These are phyloP conservation scores for Scedosporium minutisporum DNA, from an alignment of 2,329 filamentous ascomycete genomes.

Conservation along the genomic window DNA sequence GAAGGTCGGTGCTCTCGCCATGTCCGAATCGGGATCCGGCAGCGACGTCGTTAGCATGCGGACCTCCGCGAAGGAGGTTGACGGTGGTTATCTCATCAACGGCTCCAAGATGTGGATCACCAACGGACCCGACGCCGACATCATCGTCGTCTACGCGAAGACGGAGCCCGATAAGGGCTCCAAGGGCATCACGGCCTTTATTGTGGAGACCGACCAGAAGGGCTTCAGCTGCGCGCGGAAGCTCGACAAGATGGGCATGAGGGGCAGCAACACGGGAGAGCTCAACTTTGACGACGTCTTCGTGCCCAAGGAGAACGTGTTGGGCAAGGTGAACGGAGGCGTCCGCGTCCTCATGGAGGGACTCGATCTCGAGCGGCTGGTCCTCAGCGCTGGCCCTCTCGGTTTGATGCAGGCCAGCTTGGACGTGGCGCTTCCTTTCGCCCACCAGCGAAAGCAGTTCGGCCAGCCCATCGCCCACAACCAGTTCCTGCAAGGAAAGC, in stretches of 20 bases:
- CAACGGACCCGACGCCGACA: conserved; percentile 89
- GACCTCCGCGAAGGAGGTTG: conserved; percentile 67
- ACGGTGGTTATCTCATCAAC: conserved; percentile 77
- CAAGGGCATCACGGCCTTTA: conserved; percentile 91
- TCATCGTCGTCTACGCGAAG: conserved; percentile 94
- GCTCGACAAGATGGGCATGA: conserved; percentile 97
- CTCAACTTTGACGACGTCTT: conserved; percentile 86
- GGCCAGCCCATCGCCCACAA: conserved; percentile 78
- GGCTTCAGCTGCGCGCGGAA: conserved; percentile 86
- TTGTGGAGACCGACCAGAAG: conserved; percentile 60
- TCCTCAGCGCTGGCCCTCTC: conserved; percentile 81
- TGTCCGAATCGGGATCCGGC: conserved; percentile 87
- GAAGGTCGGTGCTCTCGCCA: conserved; percentile 78
- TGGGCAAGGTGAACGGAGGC: conserved; percentile 72
- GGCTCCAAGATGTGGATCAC: conserved; percentile 99
- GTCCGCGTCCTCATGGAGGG: conserved; percentile 94
- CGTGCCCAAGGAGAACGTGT: conserved; percentile 70
- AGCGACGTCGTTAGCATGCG: conserved; percentile 96
- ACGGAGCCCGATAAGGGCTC: conserved; percentile 69
- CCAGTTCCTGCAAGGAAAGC: conserved; percentile 83
- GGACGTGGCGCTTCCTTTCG: conserved; percentile 79
- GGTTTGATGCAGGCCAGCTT: conserved; percentile 91
- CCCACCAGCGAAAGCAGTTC: conserved; percentile 85
- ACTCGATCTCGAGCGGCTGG: conserved; percentile 84
- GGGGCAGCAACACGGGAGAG: conserved; percentile 92